Evolutionary conservation across 495 filamentous ascomycete genomes (phyloP).

Genomic region (Cairneyella variabilis): DNA sequence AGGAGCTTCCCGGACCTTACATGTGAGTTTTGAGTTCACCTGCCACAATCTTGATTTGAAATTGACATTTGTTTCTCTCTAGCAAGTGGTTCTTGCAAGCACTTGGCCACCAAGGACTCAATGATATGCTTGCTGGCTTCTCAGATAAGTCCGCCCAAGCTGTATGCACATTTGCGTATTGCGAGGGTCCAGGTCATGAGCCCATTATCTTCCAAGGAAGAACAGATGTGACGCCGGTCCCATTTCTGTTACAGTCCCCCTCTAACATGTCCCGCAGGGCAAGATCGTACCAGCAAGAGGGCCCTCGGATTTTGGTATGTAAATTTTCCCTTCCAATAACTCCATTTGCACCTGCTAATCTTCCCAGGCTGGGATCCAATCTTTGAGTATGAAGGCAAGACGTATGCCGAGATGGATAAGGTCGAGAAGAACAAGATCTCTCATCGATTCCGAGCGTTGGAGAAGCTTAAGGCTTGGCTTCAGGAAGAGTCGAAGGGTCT

Average conservation of each 20-base stretch:
- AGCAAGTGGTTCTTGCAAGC: conserved; percentile 91
- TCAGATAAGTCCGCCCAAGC: conserved; percentile 87
- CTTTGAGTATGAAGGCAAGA: conserved; percentile 91
- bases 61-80: conserved; percentile 7
- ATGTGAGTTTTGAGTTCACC: conserved; percentile 64
- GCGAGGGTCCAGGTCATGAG: conserved; percentile 76
- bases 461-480: conserved; percentile 83
- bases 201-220: conserved; percentile 88
- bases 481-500: too few species aligned
- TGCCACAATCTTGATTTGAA: neutral
- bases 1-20: conserved; percentile 92
- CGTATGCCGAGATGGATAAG: conserved; percentile 95
- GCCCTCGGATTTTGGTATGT: conserved; percentile 73
- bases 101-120: conserved; percentile 78
- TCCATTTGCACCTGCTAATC: neutral
- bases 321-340: neutral
- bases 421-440: conserved; percentile 88
- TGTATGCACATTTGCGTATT: conserved; percentile 95
- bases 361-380: conserved; percentile 85
- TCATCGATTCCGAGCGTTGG: conserved; percentile 80
- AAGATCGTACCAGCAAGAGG: conserved; percentile 76
- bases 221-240: conserved; percentile 54
- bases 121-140: conserved; percentile 87
- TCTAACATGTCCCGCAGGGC: conserved; percentile 46
- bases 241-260: conserved; percentile 24